Conservation (phyloP, 495 filamentous ascomycete genomes). For the Tuber indicum region DNA sequence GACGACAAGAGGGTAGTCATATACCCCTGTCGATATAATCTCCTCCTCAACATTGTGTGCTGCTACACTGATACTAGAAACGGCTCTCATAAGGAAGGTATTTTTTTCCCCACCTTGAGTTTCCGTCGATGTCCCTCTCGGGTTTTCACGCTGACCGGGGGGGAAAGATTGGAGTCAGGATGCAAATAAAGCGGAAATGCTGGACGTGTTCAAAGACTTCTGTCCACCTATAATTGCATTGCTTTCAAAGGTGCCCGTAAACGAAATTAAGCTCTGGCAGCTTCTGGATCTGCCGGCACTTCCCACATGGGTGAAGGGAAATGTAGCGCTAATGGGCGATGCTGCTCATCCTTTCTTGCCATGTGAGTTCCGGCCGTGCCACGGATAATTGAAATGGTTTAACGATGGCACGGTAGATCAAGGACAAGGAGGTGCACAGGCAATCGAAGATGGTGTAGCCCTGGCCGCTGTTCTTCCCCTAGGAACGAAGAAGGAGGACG, state of each 20-base stretch:
- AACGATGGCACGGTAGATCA: conserved; percentile 41
- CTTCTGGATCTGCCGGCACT: conserved; percentile 56
- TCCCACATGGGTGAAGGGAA: conserved; percentile 50
- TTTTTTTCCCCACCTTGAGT: neutral
- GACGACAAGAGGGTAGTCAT: conserved; percentile 51
- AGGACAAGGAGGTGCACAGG: conserved; percentile 53
- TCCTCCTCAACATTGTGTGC: conserved; percentile 55
- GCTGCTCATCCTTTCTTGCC: conserved; percentile 60
- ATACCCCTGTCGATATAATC: conserved; percentile 54
- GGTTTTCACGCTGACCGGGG: conserved; percentile 10
- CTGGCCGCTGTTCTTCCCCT: conserved; percentile 50
- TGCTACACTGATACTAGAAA: conserved; percentile 50
- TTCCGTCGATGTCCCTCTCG: neutral
- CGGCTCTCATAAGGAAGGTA: conserved; percentile 5
- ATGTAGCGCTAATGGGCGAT: conserved; percentile 54
- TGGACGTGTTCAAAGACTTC: conserved; percentile 49
- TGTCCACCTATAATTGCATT: conserved; percentile 48
- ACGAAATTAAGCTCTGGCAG: conserved; percentile 54
- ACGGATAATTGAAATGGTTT: neutral
- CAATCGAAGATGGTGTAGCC: conserved; percentile 56
- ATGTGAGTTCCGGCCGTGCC: conserved; percentile 6
- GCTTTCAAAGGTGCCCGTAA: conserved; percentile 49
- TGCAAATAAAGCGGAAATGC: conserved; percentile 46
- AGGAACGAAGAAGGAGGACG: conserved; percentile 44
- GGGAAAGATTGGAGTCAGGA: conserved; percentile 45